Base-by-base conservation (phyloP, 345 rosid species). In the Corchorus olitorius region DNA sequence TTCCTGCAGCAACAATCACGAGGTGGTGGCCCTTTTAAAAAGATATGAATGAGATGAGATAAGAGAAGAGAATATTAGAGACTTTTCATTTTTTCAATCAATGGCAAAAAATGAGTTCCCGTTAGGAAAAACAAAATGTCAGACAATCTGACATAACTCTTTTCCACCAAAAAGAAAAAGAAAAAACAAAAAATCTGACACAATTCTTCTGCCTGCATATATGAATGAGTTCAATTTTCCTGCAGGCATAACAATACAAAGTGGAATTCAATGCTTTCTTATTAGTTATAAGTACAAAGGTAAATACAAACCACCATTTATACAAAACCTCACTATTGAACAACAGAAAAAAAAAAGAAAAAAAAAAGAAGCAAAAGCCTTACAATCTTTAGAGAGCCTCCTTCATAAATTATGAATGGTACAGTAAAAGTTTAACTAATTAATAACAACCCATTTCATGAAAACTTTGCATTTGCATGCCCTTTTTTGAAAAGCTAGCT, bases 51-150 rank as follows among this genome's bases (percentile, higher is more conserved):
- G 27, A 27, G 6, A 39, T 5, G 2, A 39, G 5, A 39, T 17
- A n/a, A n/a, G 43, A 33, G 58, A 74, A 33, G 58, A 74, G 69
- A 74, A 74, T 62, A 74, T 62, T n/a, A 63, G 61, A 7, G 77
- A 74, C 77, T 55, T 62, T 74, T 74, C 77, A 27, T 27, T 27
- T 27, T 27, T 27, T 27, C 27, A 27, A 27, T 27, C 27, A 74
- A 34, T 73, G 50, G 39, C 37, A 27, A 73, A 58, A 70, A 16
- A 7, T 34, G 1, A 50, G 4, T 15, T 11, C 27, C n/a, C 14
- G 27, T 55, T 35, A 5, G 0, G n/a, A 55, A n/a, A 54, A 37
- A 55, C 75, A 72, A 71, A 71, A 71, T 71, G 75, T 72, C 64
- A 72, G 55, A 72, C 75, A 56, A 22, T 54, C 50, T 72, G 64